Base-by-base conservation (phyloP, 371 early-diverging fungal species). In the Mortierella sp. region DNA sequence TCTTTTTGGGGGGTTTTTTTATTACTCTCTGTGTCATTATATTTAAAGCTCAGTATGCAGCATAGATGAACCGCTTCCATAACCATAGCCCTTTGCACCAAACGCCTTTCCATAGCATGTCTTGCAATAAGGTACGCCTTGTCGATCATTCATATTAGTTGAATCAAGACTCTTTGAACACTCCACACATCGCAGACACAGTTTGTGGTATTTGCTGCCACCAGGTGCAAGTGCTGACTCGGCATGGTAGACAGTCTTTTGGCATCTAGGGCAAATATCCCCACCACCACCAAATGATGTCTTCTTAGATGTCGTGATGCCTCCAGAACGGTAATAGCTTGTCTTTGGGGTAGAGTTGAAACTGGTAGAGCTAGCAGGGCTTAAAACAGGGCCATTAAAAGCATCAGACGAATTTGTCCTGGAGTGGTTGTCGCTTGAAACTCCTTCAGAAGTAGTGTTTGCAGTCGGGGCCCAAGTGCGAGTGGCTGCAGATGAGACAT, bases 101-200 rank as follows among this genome's bases (percentile, higher is more conserved):
- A 65, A 79, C 23, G 66, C 67, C 42, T 74, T 79, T 8, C 59
- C 45, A 34, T 79, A 74, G 45, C 80, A 79, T 1, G 74, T 63
- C 56, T 74, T 73, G 57, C 80, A 79, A 43, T 73, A 68, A 2
- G 74, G 70, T 23, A 54, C 28, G 15, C 80, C 80, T 28, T 79
- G 74, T 23, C 74, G 66, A 37, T 79, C 80, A 42, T 70, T 70
- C 67, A 79, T 70, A 28, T 73, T 74, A 55, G 75, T 70, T 49
- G 80, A 73, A 29, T 79, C 80, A 60, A 79, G 45, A 19, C 75
- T 66, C 75, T 79, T 79, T 57, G 70, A 70, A 28, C 80, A 79
- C 43, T 73, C 70, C 26, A 79, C 49, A 42, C 80, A 79, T n/a
- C 74, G 66, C 45, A 74, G 26, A 32, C 80, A 79, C 40, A 70